Conservation (phyloP, 805 yeast species). For the Pichia insulana region DNA sequence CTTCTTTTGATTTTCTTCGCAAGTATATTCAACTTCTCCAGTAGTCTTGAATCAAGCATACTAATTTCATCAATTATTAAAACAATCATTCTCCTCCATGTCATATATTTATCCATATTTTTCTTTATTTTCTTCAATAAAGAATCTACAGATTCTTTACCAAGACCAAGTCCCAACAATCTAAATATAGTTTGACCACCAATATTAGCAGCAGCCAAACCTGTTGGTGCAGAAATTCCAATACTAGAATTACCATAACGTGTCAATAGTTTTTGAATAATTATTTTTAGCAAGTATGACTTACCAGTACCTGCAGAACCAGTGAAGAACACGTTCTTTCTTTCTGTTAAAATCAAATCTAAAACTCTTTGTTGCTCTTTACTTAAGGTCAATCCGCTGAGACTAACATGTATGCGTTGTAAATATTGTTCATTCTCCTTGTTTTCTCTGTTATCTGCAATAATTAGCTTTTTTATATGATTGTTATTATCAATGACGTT, state of each 20-base stretch:
- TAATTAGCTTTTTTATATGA: not conserved
- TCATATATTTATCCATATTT: slow-evolving; percentile 33
- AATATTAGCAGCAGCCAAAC: slow-evolving; percentile 89
- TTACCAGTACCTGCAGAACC: slow-evolving; percentile 90
- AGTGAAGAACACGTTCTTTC: slow-evolving; percentile 58
- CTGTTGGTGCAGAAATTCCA: slow-evolving; percentile 93
- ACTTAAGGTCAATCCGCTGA: slow-evolving; percentile 6
- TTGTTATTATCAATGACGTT: slow-evolving; percentile 2
- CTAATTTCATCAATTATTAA: slow-evolving; percentile 88
- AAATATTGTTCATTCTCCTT: not conserved
- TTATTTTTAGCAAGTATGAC: slow-evolving; percentile 54
- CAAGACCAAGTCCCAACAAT: slow-evolving; percentile 81
- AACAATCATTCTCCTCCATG: slow-evolving; percentile 65
- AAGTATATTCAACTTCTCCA: slow-evolving; percentile 64
- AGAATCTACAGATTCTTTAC: slow-evolving; percentile 39
- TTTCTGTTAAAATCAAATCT: slow-evolving; percentile 40
- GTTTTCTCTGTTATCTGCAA: not conserved
- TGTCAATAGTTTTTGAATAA: slow-evolving; percentile 45
- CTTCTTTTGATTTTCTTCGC: slow-evolving; percentile 48
- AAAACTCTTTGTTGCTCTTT: slow-evolving; percentile 41
- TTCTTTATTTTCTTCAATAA: slow-evolving; percentile 42
- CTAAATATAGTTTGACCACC: slow-evolving; percentile 86
- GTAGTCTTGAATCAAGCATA: slow-evolving; percentile 77
- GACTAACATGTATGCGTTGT: slow-evolving; percentile 2
- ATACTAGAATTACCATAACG: slow-evolving; percentile 43